Evolutionary conservation across 192 early-diverging fungal genomes (phyloP).

Genomic region (Entomortierella chlamydospora): DNA sequence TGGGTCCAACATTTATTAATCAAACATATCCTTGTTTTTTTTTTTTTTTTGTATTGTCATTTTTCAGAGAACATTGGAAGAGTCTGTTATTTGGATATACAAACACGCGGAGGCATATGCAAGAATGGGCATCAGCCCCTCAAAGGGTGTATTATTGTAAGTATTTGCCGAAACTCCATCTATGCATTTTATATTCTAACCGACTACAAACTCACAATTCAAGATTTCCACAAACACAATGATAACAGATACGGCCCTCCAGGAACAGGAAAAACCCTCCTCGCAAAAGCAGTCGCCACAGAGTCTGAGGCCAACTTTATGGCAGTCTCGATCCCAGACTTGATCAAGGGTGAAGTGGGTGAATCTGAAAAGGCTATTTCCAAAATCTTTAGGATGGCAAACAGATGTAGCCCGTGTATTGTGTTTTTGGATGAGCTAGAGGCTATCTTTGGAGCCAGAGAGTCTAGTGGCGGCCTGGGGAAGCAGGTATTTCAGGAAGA

Average conservation of each 20-base stretch:
- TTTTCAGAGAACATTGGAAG: constrained; percentile 66
- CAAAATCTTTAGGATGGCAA: constrained; percentile 77
- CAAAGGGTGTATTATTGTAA: constrained; percentile 86
- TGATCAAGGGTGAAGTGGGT: constrained; percentile 93
- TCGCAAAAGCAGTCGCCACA: constrained; percentile 86
- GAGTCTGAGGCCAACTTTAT: constrained; percentile 88
- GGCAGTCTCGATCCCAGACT: constrained; percentile 77
- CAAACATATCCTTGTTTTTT: not conserved
- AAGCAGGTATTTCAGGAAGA: no score
- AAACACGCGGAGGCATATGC: constrained; percentile 71
- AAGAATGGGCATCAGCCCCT: constrained; percentile 75
- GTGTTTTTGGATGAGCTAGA: constrained; percentile 97
- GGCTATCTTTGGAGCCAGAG: constrained; percentile 82
- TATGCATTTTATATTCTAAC: no score
- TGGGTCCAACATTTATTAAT: no score
- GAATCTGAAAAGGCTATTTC: constrained; percentile 95
- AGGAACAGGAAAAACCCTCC: constrained; percentile 93
- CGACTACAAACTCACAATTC: not conserved
- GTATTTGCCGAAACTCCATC: constrained; percentile 16
- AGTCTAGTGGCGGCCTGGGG: constrained; percentile 73
- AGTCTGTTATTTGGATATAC: constrained; percentile 84
- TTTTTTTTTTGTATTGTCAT: constrained; percentile 5
- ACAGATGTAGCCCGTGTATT: constrained; percentile 77
- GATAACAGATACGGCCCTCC: constrained; percentile 77
- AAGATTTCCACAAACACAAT: no score